Evolutionary conservation across 176 grass and related monocot genomes (phyloP).

Genomic region (Olyra latifolia): DNA sequence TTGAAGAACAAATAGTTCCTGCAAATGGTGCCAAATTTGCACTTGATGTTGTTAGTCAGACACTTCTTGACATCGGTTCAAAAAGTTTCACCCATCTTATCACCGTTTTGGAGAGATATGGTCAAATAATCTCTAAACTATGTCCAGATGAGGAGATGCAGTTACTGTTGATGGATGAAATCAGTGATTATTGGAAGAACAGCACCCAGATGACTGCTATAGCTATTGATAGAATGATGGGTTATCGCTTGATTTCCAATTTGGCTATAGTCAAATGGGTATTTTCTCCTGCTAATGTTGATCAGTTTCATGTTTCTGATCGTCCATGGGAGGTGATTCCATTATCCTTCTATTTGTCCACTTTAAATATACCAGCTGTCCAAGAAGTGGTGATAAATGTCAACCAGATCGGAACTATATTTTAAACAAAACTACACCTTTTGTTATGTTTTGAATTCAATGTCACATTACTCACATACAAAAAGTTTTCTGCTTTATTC

Average conservation of each 20-base stretch:
- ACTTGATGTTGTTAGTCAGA: constrained; percentile 85
- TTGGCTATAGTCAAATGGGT: constrained; percentile 94
- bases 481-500: constrained; percentile 6
- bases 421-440: constrained; percentile 3
- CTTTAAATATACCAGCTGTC: constrained; percentile 3
- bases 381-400: neutral
- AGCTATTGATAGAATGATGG: constrained; percentile 98
- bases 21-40: constrained; percentile 70
- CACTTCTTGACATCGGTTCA: constrained; percentile 92
- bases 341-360: constrained; percentile 18
- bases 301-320: constrained; percentile 95
- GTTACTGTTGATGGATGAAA: constrained; percentile 79
- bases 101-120: constrained; percentile 91
- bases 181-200: constrained; percentile 90
- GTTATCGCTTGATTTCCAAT: constrained; percentile 87
- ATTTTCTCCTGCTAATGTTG: constrained; percentile 70
- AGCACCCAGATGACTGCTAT: constrained; percentile 96
- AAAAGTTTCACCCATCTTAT: constrained; percentile 99
- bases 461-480: neutral
- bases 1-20: constrained; percentile 78
- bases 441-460: constrained; percentile 5
- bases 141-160: constrained; percentile 83
- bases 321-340: constrained; percentile 87
- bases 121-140: constrained; percentile 75
- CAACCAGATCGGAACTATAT: neutral